Conservation (phyloP, 257 asterid species). For the Solanum medicagineum region DNA sequence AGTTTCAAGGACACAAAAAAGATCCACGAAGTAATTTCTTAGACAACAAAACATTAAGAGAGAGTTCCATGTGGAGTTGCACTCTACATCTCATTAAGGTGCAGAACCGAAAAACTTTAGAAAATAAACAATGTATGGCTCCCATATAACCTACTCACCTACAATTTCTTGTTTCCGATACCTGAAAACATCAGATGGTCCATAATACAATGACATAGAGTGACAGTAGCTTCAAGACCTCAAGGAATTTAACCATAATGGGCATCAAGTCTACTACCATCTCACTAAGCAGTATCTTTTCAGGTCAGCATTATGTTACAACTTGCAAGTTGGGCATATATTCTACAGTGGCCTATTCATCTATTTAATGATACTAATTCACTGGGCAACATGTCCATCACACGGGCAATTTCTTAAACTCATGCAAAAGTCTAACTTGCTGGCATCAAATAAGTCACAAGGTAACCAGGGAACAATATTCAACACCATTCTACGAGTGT, state of each 20-base stretch:
- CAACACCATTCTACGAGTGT: background rate
- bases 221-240: background rate
- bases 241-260: background rate
- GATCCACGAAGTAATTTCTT: background rate
- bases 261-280: background rate
- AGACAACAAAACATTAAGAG: background rate
- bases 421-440: background rate
- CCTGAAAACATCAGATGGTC: background rate
- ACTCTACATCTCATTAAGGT: background rate
- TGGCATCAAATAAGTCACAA: background rate
- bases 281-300: background rate
- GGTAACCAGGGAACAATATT: background rate
- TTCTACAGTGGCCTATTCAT: background rate
- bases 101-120: background rate
- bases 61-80: background rate
- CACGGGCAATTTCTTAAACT: background rate
- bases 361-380: background rate
- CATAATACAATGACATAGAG: background rate
- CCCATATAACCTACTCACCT: background rate
- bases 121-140: background rate
- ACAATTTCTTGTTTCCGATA: background rate
- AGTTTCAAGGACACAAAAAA: background rate
- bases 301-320: background rate
- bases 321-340: background rate
- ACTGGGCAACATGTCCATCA: background rate